Percentiles rank a stretch among this genome's conserved stretches.
Conservation (phyloP, 2,329 filamentous ascomycete species). For the Tolypocladium pustulatum region DNA sequence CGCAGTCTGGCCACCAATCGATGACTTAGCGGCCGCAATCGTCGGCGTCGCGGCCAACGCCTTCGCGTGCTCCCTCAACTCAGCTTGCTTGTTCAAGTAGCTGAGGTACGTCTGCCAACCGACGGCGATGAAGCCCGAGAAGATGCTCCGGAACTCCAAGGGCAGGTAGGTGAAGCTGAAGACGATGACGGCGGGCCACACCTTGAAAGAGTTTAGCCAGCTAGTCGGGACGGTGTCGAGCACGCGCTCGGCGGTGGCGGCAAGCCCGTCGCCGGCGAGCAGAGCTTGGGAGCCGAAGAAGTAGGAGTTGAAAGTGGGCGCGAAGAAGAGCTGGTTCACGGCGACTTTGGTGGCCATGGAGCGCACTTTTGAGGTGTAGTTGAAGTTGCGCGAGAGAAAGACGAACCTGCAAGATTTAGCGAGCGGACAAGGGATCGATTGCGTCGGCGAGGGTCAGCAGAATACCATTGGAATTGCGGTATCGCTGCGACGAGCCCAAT, state of each 20-base stretch:
- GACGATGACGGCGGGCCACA: conserved; percentile 82
- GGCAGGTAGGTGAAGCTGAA: conserved; percentile 80
- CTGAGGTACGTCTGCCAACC: conserved; percentile 90
- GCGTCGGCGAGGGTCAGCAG: conserved; percentile 10
- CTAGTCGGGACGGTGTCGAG: conserved; percentile 66
- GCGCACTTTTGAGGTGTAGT: conserved; percentile 62
- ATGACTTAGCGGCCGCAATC: background rate
- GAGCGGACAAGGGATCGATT: background rate
- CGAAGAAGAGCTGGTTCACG: conserved; percentile 72
- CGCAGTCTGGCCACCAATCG: background rate
- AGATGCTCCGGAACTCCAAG: conserved; percentile 69
- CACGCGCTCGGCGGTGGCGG: conserved; percentile 60
- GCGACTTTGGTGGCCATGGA: conserved; percentile 68
- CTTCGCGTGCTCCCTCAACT: conserved; percentile 22
- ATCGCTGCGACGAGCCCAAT: conserved; percentile 68
- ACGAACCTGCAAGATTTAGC: conserved; percentile 49
- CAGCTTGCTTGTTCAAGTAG: conserved; percentile 65
- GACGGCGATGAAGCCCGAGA: conserved; percentile 69
- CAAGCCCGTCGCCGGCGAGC: conserved; percentile 54
- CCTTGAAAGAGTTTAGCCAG: conserved; percentile 68
- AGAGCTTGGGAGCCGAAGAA: conserved; percentile 76
- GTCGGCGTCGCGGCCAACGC: background rate
- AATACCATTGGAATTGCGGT: conserved; percentile 71
- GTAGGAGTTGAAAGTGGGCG: conserved; percentile 72
- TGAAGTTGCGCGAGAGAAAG: conserved; percentile 73